These are phyloP conservation scores for Fusarium sp. DNA, from an alignment of 2,329 filamentous ascomycete species.

Conservation along the genomic window DNA sequence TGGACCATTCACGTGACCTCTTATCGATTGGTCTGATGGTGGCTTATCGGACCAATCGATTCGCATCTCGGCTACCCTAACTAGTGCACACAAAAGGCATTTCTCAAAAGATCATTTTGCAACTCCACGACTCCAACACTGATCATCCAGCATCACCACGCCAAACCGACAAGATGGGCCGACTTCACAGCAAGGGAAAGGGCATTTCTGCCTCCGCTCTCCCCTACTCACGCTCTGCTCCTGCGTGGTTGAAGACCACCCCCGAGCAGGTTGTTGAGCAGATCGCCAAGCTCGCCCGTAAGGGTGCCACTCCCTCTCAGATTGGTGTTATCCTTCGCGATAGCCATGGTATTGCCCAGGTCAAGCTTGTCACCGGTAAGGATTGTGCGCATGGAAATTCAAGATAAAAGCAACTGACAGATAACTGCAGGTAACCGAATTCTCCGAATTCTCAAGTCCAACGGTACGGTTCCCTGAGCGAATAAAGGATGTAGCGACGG, in stretches of 20 bases:
- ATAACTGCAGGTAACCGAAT: conserved; percentile 91
- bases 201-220: conserved; percentile 95
- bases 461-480: conserved; percentile 74
- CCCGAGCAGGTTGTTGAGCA: conserved; percentile 98
- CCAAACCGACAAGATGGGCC: conserved; percentile 77
- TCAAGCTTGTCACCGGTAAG: conserved; percentile 96
- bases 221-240: conserved; percentile 93
- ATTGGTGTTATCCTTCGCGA: conserved; percentile 99
- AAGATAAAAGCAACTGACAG: conserved; percentile 47
- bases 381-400: conserved; percentile 5
- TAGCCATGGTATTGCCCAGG: conserved; percentile 96
- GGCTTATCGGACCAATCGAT: neutral
- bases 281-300: conserved; percentile 98
- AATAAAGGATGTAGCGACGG: conserved; percentile 37
- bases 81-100: conserved; percentile 4
- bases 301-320: conserved; percentile 98
- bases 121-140: conserved; percentile 49
- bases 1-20: conserved; percentile 22
- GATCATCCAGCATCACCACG: conserved; percentile 45
- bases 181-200: conserved; percentile 99
- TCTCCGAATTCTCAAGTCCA: conserved; percentile 97
- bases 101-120: conserved; percentile 42
- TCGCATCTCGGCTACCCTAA: conserved; percentile 51
- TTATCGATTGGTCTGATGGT: neutral
- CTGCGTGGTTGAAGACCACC: conserved; percentile 98